These are phyloP conservation scores for Camellia oleifera DNA, from an alignment of 179 eudicot genomes.

Conservation along the genomic window DNA sequence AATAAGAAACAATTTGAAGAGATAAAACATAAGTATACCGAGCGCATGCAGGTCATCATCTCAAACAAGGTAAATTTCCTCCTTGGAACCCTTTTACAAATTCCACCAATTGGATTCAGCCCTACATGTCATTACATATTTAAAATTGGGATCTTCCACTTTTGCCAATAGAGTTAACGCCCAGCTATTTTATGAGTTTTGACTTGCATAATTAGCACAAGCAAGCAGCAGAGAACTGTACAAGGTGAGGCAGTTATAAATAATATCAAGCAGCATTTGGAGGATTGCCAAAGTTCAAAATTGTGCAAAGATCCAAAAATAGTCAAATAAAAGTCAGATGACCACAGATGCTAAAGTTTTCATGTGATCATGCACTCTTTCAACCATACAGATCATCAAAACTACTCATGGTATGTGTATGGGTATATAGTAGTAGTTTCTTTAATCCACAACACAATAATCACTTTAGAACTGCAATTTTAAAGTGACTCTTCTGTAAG, in stretches of 20 bases:
- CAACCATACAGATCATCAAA: not conserved
- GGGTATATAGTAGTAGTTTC: not conserved
- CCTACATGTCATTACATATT: not conserved
- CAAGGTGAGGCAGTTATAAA: not conserved
- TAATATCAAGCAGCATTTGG: not conserved
- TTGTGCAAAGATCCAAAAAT: not conserved
- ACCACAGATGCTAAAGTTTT: not conserved
- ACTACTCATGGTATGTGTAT: not conserved
- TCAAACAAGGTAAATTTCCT: slow-evolving; percentile 2
- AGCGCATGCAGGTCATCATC: not conserved
- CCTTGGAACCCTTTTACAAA: not conserved
- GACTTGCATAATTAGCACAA: not conserved
- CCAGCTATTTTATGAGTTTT: not conserved
- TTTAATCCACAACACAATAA: not conserved
- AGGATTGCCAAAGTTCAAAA: not conserved
- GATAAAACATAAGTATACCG: not conserved
- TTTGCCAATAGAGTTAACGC: not conserved
- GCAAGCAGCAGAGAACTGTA: not conserved
- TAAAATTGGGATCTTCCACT: not conserved
- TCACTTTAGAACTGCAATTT: not conserved
- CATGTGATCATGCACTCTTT: not conserved
- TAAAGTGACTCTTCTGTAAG: too few species aligned
- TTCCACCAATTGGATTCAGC: not conserved
- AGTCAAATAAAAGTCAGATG: not conserved
- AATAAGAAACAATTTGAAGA: not conserved